Evolutionary conservation across 1,139 yeast species (phyloP).

Genomic region (Arxiozyma telluris): DNA sequence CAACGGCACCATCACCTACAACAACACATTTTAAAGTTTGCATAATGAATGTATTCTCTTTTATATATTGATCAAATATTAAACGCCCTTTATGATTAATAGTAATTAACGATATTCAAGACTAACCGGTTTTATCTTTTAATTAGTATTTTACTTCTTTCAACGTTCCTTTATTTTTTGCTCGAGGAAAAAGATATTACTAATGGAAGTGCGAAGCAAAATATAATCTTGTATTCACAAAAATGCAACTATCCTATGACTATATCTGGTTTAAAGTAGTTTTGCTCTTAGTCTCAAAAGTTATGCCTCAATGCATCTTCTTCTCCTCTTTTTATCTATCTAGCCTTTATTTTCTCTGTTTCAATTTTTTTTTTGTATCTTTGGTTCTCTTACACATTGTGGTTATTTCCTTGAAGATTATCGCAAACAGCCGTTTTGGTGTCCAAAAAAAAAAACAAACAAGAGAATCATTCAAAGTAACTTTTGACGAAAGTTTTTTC

Average conservation of each 20-base stretch:
- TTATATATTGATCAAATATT: background rate
- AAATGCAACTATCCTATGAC: background rate
- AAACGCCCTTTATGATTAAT: background rate
- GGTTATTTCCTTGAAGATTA: background rate
- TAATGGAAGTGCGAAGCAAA: too few relatives aligned
- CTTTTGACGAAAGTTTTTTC: too few relatives aligned
- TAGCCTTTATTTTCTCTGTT: background rate
- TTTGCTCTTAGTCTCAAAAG: background rate
- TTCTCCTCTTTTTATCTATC: background rate
- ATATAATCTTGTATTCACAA: too few relatives aligned
- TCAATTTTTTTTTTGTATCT: too few relatives aligned
- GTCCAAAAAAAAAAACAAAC: too few relatives aligned
- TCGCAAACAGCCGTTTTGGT: background rate
- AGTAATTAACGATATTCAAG: too few relatives aligned
- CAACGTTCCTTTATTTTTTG: background rate
- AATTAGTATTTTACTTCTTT: background rate
- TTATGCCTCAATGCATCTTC: too few relatives aligned
- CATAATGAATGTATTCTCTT: conserved; percentile 34
- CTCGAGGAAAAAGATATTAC: background rate
- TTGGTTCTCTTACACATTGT: too few relatives aligned
- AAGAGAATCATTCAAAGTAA: too few relatives aligned
- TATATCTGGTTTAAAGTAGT: background rate
- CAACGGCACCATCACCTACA: conserved; percentile 98
- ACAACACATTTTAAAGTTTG: conserved; percentile 93
- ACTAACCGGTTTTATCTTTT: too few relatives aligned